A percentile compares a stretch with the other conserved stretches of the same genome.
Conservation (phyloP, 75 land plant species). For the Gnetum montanum region DNA sequence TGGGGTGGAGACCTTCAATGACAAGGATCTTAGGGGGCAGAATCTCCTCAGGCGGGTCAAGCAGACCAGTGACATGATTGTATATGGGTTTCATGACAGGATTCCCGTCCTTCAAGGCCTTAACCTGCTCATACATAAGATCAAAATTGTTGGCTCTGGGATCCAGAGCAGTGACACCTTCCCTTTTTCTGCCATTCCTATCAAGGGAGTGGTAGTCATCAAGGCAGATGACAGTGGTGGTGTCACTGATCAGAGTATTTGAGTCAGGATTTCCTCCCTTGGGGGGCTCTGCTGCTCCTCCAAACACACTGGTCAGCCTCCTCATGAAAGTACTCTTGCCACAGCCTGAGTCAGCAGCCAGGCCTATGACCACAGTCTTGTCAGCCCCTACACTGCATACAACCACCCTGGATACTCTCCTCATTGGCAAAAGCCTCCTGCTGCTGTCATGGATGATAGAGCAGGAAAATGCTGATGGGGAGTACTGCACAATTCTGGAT, state of each 20-base stretch:
- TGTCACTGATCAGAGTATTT: constrained; percentile 92
- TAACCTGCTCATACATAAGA: constrained; percentile 97
- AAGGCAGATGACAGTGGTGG: constrained; percentile 88
- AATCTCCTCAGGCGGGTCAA: constrained; percentile 89
- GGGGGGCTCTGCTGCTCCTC: constrained; percentile 86
- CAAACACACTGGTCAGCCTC: constrained; percentile 86
- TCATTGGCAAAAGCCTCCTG: neutral
- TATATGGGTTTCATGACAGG: constrained; percentile 92
- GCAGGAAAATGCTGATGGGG: neutral
- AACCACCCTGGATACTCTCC: constrained; percentile 12
- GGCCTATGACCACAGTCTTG: constrained; percentile 70
- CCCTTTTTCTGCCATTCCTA: constrained; percentile 73
- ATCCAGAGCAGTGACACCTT: constrained; percentile 88
- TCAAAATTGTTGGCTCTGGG: constrained; percentile 91
- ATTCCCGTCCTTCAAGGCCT: constrained; percentile 72
- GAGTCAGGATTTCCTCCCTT: constrained; percentile 94
- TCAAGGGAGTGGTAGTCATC: constrained; percentile 95
- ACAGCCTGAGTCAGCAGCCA: constrained; percentile 93
- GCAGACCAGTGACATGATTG: constrained; percentile 81
- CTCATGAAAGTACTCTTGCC: constrained; percentile 98
- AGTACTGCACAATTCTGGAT: neutral
- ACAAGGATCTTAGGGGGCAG: constrained; percentile 89
- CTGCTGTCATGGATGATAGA: neutral
- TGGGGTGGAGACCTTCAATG: constrained; percentile 95
- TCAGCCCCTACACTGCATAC: constrained; percentile 26